Percentiles rank a stretch among this genome's conserved stretches.
phyloP scores from a whole-genome alignment of 2,329 filamentous ascomycete species.

The Fusarium sp. region DNA sequence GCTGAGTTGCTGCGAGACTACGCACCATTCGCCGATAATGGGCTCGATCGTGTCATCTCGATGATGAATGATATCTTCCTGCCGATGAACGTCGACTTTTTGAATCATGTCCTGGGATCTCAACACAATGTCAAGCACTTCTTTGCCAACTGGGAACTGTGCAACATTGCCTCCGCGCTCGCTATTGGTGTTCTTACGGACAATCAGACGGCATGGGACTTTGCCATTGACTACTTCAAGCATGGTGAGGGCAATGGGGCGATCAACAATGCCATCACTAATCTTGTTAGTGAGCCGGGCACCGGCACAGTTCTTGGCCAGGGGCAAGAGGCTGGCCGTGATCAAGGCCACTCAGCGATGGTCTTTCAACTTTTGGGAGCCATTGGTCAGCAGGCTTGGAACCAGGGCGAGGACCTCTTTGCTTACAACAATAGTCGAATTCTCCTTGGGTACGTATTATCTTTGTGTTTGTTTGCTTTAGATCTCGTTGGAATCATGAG shows the following conservation, averaged over 20 bases:
- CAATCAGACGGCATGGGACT: background rate
- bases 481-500: too few species aligned
- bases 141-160: background rate
- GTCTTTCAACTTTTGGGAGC: background rate
- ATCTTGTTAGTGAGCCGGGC: background rate
- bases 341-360: background rate
- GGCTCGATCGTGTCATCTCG: background rate
- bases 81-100: background rate
- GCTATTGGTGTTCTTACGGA: background rate
- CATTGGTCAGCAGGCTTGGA: background rate
- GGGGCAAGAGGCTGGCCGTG: background rate
- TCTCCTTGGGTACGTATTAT: slow-evolving; percentile 28
- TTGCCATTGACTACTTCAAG: background rate
- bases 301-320: background rate
- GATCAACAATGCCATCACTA: background rate
- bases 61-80: background rate
- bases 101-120: background rate
- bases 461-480: background rate
- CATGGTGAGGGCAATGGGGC: background rate
- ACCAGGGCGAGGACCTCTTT: slow-evolving; percentile 1
- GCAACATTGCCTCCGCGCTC: background rate
- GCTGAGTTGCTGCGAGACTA: background rate
- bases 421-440: slow-evolving; percentile 32
- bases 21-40: background rate
- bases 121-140: slow-evolving; percentile 1